phyloP scores from a whole-genome alignment of 805 yeast species.

The Sporopachydermia lactativora region DNA sequence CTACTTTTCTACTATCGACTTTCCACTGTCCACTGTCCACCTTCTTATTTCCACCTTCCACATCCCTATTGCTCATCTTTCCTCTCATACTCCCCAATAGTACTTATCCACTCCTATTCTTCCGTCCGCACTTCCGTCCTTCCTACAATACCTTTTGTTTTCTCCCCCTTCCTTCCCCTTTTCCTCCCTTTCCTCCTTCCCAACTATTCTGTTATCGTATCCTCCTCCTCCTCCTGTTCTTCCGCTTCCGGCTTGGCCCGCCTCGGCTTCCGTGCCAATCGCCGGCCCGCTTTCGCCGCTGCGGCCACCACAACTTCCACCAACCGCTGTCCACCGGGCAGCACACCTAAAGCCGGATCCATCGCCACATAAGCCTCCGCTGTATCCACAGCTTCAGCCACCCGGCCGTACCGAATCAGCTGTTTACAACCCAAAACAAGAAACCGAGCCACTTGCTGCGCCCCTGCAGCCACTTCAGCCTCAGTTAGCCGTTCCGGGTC shows the following conservation, averaged over 20 bases:
- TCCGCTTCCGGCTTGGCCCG: no score
- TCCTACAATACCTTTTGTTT: no score
- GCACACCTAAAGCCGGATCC: neutral
- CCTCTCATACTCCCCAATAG: no score
- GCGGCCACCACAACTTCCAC: neutral
- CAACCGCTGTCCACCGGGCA: neutral
- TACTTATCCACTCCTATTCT: no score
- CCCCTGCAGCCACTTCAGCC: neutral
- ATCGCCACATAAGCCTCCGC: neutral
- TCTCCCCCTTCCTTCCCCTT: slow-evolving; percentile 1
- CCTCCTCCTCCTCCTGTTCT: no score
- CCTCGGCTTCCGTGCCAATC: no score
- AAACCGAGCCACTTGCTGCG: neutral
- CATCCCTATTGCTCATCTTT: no score
- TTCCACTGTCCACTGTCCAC: no score
- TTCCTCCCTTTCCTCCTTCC: neutral
- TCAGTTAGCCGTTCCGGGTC: neutral
- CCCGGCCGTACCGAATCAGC: slow-evolving; percentile 1
- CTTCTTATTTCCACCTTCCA: no score
- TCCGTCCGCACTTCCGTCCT: no score
- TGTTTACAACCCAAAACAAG: neutral
- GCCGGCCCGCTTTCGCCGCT: no score
- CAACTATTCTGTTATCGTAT: neutral
- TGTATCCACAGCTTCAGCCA: neutral
- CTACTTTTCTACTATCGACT: no score